phyloP scores from a whole-genome alignment of 2,329 filamentous ascomycete species.

The Metarhizium rileyi region DNA sequence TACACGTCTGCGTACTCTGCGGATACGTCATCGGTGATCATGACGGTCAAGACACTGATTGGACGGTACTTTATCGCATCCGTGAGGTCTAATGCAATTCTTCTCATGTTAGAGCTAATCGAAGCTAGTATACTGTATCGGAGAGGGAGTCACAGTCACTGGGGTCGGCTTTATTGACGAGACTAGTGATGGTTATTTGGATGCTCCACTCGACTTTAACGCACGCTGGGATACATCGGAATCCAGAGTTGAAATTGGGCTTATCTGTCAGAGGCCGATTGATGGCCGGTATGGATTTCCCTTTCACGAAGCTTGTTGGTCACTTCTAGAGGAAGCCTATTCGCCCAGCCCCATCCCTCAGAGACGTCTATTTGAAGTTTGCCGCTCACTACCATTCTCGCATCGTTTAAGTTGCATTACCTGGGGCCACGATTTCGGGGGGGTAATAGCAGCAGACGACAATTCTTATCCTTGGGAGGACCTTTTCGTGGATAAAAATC shows the following conservation, averaged over 20 bases:
- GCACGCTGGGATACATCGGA: background rate
- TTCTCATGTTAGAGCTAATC: background rate
- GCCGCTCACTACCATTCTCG: background rate
- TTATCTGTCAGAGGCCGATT: background rate
- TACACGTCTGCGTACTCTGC: background rate
- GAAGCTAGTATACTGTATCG: background rate
- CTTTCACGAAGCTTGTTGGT: background rate
- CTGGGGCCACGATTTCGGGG: background rate
- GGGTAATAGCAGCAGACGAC: background rate
- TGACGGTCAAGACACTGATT: background rate
- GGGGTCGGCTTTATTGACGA: background rate
- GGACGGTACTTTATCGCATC: background rate
- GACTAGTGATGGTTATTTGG: background rate
- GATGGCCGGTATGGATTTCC: background rate
- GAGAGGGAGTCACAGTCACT: background rate
- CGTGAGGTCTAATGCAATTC: background rate
- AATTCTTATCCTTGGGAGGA: background rate
- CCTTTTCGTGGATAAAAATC: background rate
- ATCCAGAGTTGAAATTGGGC: background rate
- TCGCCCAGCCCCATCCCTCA: background rate
- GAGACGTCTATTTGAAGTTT: background rate
- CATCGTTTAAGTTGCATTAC: background rate
- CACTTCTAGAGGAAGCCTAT: background rate
- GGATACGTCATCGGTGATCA: background rate
- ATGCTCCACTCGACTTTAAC: background rate